A percentile compares a stretch with the other conserved stretches of the same genome.
These are phyloP conservation scores for Cinnamomum micranthum DNA, from an alignment of 164 flowering plant genomes.

Conservation along the genomic window DNA sequence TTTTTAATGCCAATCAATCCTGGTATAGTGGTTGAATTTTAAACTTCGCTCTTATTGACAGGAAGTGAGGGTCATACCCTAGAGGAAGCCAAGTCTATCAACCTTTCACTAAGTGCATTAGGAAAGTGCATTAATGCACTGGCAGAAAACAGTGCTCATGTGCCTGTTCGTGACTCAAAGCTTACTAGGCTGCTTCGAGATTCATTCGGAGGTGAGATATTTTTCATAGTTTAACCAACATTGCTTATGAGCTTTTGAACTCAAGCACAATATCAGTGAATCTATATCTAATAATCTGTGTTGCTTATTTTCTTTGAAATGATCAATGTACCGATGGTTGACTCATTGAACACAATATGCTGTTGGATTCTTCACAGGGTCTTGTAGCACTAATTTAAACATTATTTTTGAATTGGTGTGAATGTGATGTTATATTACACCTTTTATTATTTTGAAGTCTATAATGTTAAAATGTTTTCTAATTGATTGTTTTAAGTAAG, in stretches of 20 bases:
- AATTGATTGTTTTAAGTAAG: too few species aligned
- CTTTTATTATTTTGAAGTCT: too few species aligned
- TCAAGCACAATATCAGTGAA: not conserved
- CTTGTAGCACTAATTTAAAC: conserved; percentile 89
- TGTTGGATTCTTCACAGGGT: conserved; percentile 90
- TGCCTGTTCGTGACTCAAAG: conserved; percentile 96
- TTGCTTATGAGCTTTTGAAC: not conserved
- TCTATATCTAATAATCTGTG: too few species aligned
- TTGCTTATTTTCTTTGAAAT: too few species aligned
- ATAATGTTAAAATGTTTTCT: too few species aligned
- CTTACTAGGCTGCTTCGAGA: conserved; percentile 93
- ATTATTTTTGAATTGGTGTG: conserved; percentile 93
- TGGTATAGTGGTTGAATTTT: not conserved
- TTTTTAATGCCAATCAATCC: not conserved
- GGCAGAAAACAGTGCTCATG: conserved; percentile 89
- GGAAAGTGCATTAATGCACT: conserved; percentile 98
- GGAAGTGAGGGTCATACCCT: conserved; percentile 97
- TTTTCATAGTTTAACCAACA: not conserved
- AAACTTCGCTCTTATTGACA: conserved; percentile 16
- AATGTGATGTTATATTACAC: conserved; percentile 28
- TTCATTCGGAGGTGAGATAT: conserved; percentile 87
- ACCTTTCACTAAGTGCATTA: conserved; percentile 91
- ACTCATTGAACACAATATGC: conserved; percentile 27
- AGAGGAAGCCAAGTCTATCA: conserved; percentile 97
- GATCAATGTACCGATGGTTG: not conserved